These are phyloP conservation scores for Solanum corneliomulleri DNA, from an alignment of 257 asterid species.

Conservation along the genomic window DNA sequence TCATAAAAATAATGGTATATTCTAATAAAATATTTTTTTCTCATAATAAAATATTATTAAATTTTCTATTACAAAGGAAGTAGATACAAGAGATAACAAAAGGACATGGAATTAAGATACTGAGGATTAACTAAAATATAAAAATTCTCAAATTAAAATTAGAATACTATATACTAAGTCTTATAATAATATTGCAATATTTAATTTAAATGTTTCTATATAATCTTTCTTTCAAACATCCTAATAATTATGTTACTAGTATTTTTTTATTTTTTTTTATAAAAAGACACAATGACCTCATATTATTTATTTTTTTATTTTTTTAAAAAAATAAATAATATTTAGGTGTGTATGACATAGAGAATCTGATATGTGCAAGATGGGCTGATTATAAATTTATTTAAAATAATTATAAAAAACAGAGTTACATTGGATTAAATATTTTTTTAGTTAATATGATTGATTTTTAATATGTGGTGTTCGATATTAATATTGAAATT, in stretches of 20 bases:
- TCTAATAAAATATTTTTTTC: too few species aligned
- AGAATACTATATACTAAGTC: background rate
- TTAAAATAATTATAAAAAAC: background rate
- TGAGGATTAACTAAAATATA: background rate
- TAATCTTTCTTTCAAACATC: background rate
- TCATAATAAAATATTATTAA: too few species aligned
- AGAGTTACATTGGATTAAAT: background rate
- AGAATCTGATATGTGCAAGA: background rate
- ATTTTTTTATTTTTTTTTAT: background rate
- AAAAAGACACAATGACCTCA: background rate
- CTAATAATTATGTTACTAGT: background rate
- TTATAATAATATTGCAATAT: background rate
- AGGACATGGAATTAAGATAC: too few species aligned
- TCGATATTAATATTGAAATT: rapidly evolving
- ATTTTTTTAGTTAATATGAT: background rate
- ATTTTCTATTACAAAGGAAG: background rate
- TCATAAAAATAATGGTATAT: background rate
- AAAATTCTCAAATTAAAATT: background rate
- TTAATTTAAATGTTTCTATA: background rate
- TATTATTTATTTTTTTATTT: background rate
- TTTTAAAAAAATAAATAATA: background rate
- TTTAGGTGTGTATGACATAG: background rate
- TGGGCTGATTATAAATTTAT: background rate
- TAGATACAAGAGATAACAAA: background rate
- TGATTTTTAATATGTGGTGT: too few species aligned